phyloP scores from a whole-genome alignment of 768 basidiomycete species.

The Boletus reticuloceps region DNA sequence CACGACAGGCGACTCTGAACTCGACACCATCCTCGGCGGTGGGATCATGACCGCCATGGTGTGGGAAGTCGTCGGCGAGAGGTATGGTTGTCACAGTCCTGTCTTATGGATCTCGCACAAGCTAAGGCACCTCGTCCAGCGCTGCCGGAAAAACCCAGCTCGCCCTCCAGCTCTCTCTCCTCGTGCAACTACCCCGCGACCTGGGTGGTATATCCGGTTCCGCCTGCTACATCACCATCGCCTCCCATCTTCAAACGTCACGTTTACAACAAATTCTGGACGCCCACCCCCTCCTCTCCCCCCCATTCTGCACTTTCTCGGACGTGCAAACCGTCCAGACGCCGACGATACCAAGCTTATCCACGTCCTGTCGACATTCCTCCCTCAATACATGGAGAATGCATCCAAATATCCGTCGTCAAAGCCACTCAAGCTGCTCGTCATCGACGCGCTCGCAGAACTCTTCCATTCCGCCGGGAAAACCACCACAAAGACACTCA shows the following conservation, averaged over 20 bases:
- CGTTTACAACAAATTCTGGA: constrained; percentile 67
- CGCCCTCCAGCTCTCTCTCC: constrained; percentile 77
- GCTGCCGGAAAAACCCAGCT: constrained; percentile 95
- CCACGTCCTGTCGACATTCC: constrained; percentile 49
- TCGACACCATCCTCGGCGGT: constrained; percentile 75
- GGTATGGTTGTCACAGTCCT: constrained; percentile 42
- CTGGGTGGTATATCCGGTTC: constrained; percentile 63
- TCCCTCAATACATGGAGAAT: constrained; percentile 51
- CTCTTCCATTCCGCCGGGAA: constrained; percentile 69
- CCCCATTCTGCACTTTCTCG: constrained; percentile 44
- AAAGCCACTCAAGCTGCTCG: constrained; percentile 70
- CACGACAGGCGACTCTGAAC: constrained; percentile 67
- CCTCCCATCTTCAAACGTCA: constrained; percentile 61
- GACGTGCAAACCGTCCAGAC: constrained; percentile 62
- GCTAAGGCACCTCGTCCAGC: constrained; percentile 40
- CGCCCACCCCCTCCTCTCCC: constrained; percentile 45
- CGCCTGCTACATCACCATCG: constrained; percentile 76
- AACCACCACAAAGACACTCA: constrained; percentile 57
- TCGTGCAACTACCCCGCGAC: constrained; percentile 64
- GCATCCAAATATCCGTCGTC: constrained; percentile 27
- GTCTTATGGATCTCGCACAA: background rate
- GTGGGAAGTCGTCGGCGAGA: constrained; percentile 89
- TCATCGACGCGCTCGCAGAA: constrained; percentile 88
- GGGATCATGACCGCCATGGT: constrained; percentile 78
- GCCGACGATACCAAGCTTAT: constrained; percentile 52